Percentiles rank a stretch among this genome's conserved stretches.
Evolutionary conservation across 306 rosid species (phyloP).

Genomic region (Dicorynia guianensis): DNA sequence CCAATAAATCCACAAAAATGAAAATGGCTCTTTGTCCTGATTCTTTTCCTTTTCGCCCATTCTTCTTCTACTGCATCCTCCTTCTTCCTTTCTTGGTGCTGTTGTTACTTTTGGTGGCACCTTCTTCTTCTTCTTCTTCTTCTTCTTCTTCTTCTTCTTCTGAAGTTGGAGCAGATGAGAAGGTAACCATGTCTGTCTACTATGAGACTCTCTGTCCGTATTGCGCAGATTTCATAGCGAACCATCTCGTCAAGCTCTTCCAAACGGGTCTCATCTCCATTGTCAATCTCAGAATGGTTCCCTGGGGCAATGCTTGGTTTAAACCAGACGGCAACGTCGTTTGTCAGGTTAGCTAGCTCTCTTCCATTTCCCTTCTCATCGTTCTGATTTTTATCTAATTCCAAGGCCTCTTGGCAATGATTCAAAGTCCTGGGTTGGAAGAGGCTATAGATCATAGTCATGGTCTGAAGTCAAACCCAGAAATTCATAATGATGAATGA

Average conservation of each 20-base stretch:
- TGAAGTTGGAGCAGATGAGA: constrained; percentile 17
- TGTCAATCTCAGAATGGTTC: constrained; percentile 77
- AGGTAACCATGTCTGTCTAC: constrained; percentile 72
- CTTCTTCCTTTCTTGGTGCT: not conserved
- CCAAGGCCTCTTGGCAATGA: too few relatives aligned
- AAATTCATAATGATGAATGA: too few relatives aligned
- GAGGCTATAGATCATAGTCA: too few relatives aligned
- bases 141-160: constrained; percentile 32
- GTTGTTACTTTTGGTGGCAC: not conserved
- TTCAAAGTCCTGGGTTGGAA: too few relatives aligned
- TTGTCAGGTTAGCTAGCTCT: constrained; percentile 64
- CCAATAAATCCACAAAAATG: not conserved
- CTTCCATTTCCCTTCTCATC: not conserved
- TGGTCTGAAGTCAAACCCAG: too few relatives aligned
- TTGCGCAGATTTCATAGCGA: constrained; percentile 85
- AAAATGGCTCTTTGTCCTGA: constrained; percentile 7
- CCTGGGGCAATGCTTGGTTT: constrained; percentile 91
- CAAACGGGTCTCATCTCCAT: constrained; percentile 70
- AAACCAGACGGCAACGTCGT: constrained; percentile 54
- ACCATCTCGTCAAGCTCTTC: constrained; percentile 69
- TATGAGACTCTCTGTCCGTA: constrained; percentile 84
- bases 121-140: constrained; percentile 29
- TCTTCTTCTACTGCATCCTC: constrained; percentile 51
- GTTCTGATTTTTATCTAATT: not conserved
- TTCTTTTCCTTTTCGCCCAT: constrained; percentile 54